Evolutionary conservation across 2,329 filamentous ascomycete genomes (phyloP).

Genomic region (Fusarium tricinctum): DNA sequence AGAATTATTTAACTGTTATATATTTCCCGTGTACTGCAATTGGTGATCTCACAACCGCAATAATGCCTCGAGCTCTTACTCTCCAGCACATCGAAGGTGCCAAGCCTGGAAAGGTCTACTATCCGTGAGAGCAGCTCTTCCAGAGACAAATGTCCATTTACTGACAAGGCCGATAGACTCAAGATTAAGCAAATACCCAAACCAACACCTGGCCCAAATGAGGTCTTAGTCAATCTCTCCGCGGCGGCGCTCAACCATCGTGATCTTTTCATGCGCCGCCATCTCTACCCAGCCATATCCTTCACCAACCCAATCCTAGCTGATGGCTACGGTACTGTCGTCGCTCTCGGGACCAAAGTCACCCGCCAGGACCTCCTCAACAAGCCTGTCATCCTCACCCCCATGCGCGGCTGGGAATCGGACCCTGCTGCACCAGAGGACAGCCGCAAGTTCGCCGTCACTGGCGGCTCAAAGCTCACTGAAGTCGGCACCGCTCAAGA

Average conservation of each 20-base stretch:
- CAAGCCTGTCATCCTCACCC: conserved; percentile 83
- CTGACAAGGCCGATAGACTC: conserved; percentile 59
- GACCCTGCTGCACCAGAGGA: conserved; percentile 81
- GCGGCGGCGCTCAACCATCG: conserved; percentile 93
- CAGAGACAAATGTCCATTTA: neutral
- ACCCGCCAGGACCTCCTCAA: conserved; percentile 60
- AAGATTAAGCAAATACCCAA: conserved; percentile 72
- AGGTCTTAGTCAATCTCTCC: conserved; percentile 81
- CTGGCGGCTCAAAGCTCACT: conserved; percentile 76
- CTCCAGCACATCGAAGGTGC: conserved; percentile 77
- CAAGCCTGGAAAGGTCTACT: conserved; percentile 91
- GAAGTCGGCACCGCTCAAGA: conserved; percentile 80
- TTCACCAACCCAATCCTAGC: conserved; percentile 84
- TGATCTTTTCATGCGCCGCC: conserved; percentile 93
- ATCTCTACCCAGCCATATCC: conserved; percentile 88
- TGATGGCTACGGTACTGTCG: conserved; percentile 84
- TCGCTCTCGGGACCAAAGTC: conserved; percentile 69
- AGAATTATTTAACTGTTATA: neutral
- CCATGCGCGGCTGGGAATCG: conserved; percentile 81
- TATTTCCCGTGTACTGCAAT: neutral
- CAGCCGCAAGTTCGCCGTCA: conserved; percentile 68
- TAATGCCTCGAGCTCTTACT: conserved; percentile 70
- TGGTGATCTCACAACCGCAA: neutral
- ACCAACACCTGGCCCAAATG: conserved; percentile 72
- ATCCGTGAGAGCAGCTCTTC: conserved; percentile 67